Evolutionary conservation across 2,329 filamentous ascomycete genomes (phyloP), one percentile per base, ranked within the genome.

Genomic region (Aspergillus pseudoviridinutans): DNA sequence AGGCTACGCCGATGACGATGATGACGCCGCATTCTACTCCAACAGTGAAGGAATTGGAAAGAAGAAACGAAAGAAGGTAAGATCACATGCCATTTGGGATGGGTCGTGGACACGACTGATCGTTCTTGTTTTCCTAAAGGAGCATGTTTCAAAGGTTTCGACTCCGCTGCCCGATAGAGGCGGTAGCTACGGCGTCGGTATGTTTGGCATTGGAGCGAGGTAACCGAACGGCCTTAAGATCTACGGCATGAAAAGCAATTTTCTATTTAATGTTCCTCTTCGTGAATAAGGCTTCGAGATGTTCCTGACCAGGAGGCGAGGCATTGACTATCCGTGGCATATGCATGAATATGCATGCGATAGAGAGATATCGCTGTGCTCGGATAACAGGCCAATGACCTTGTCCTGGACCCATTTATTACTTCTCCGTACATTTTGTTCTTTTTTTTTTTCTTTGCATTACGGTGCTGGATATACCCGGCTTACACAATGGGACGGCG

Each of bases 31-130:
- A 38, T 73, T 77, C 49, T 77, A 78, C 60, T 78, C 77, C 49
- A 78, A 77, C 54, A 68, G 71, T 58, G 76, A 76, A 57, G 76
- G 74, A 57, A 65, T 70, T 49, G 72, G 72, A 35, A 79, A 78
- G 64, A 80, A 79, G 68, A 79, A 77, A 68, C 74, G 78, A 59
- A 79, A 79, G 71, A 80, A 78, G 76, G 77, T 79, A 72, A 51
- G 44, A 24, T 50, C 44, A 50, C 32, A 28, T 10, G 4, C 44
- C 22, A 51, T 52, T 53, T 49, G 42, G 38, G 51, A 56, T 52
- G 56, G 44, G 22, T 44, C 24, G 3, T 24, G 22, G 22, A 24
- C 44, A 53, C 58, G 55, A 56, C 53, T 42, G 57, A 50, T 55
- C 62, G 51, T 60, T 57, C 47, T 53, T 14, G 22, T 24, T 35